Evolutionary conservation across 352 stramenopile genomes (phyloP).

Genomic region (Phytophthora capsici): DNA sequence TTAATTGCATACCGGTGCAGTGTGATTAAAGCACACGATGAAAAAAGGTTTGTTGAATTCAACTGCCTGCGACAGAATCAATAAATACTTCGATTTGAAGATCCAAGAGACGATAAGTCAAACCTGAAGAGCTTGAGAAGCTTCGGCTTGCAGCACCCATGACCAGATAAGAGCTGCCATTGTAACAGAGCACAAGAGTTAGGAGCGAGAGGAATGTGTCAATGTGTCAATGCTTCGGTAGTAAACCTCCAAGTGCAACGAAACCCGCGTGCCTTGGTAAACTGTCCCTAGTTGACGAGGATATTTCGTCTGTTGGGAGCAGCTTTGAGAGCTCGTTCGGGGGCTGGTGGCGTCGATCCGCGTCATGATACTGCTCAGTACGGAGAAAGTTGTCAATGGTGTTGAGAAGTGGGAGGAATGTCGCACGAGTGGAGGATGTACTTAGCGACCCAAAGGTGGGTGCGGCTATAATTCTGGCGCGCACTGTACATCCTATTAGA

Average conservation of each 20-base stretch:
- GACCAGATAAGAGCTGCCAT: constrained; percentile 35
- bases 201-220: neutral
- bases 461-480: too few species aligned
- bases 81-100: neutral
- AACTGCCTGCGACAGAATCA: constrained; percentile 5
- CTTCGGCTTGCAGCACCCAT: constrained; percentile 43
- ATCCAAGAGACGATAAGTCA: too few species aligned
- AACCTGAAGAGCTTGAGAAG: constrained; percentile 34
- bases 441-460: too few species aligned
- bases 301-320: neutral
- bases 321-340: constrained; percentile 19
- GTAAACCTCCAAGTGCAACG: constrained; percentile 26
- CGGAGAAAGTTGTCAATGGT: neutral
- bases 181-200: neutral
- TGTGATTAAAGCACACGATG: constrained; percentile 67
- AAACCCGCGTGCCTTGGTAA: constrained; percentile 15
- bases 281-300: neutral
- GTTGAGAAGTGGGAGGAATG: neutral
- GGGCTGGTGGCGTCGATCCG: neutral
- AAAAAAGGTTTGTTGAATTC: constrained; percentile 64
- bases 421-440: too few species aligned
- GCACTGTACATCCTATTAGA: too few species aligned
- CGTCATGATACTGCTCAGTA: neutral
- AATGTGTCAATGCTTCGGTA: constrained; percentile 4
- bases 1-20: constrained; percentile 29